These are phyloP conservation scores for Nitzschia sp. DNA, from an alignment of 108 stramenopile genomes.

Conservation along the genomic window DNA sequence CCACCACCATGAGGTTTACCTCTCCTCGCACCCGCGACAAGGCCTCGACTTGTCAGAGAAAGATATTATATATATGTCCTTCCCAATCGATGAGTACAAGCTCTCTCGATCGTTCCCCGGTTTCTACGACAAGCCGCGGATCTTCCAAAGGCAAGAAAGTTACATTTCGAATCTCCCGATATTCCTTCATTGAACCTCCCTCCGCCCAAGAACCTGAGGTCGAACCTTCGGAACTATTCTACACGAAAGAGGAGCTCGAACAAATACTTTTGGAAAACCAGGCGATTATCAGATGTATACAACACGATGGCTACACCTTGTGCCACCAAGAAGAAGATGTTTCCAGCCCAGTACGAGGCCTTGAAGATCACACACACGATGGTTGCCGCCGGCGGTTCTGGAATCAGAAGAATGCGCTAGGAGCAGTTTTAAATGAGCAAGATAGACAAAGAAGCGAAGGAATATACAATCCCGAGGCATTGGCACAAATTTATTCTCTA, in stretches of 20 bases:
- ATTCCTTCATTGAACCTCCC: not conserved
- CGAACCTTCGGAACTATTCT: not conserved
- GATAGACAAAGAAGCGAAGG: constrained; percentile 2
- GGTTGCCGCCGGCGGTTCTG: not conserved
- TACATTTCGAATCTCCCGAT: constrained; percentile 2
- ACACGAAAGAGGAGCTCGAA: constrained; percentile 5
- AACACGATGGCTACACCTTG: not conserved
- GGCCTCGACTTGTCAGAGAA: too few species aligned
- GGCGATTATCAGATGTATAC: not conserved
- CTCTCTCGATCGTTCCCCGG: too few species aligned
- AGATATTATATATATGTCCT: too few species aligned
- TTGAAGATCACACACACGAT: not conserved
- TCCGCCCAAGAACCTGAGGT: not conserved
- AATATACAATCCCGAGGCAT: not conserved
- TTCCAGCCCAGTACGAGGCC: not conserved
- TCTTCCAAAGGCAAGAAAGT: not conserved
- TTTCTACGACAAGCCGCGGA: too few species aligned
- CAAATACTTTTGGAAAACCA: not conserved
- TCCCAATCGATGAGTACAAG: too few species aligned
- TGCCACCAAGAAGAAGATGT: not conserved
- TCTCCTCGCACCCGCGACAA: too few species aligned
- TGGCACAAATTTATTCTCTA: not conserved
- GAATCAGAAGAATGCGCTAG: not conserved
- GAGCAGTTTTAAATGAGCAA: constrained; percentile 5
- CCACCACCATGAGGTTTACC: too few species aligned